These are phyloP conservation scores for Endoconidiophora laricicola DNA, from an alignment of 2,329 filamentous ascomycete species.

Conservation along the genomic window DNA sequence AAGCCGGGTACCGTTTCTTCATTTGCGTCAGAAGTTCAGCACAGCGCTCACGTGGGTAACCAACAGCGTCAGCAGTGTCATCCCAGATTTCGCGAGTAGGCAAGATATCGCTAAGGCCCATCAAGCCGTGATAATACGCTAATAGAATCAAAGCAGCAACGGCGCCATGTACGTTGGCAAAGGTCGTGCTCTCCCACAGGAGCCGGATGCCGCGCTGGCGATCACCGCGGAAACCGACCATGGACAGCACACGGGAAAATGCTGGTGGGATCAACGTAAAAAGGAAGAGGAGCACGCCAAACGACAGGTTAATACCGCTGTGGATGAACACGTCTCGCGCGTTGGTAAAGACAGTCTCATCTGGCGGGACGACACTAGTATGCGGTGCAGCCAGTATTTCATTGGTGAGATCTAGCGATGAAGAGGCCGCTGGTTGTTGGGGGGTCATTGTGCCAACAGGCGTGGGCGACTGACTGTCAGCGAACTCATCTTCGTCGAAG, in stretches of 20 bases:
- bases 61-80: slow-evolving; percentile 41
- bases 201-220: slow-evolving; percentile 65
- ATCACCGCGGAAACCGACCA: slow-evolving; percentile 85
- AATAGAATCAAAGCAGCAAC: slow-evolving; percentile 69
- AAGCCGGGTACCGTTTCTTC: slow-evolving; percentile 63
- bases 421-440: too few relatives aligned
- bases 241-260: slow-evolving; percentile 69
- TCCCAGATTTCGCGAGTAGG: slow-evolving; percentile 37
- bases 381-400: neutral
- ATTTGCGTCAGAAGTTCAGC: slow-evolving; percentile 52
- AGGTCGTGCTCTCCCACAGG: slow-evolving; percentile 80
- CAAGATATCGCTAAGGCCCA: slow-evolving; percentile 78
- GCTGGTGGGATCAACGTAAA: slow-evolving; percentile 88
- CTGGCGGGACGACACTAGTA: neutral
- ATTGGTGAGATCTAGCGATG: slow-evolving; percentile 13
- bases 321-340: slow-evolving; percentile 78
- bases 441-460: too few relatives aligned
- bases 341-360: slow-evolving; percentile 24
- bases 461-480: slow-evolving; percentile 17
- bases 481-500: slow-evolving; percentile 22
- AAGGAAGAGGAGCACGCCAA: slow-evolving; percentile 67
- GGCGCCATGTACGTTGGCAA: slow-evolving; percentile 81
- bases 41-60: slow-evolving; percentile 57
- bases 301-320: slow-evolving; percentile 77
- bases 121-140: slow-evolving; percentile 73